phyloP scores from a whole-genome alignment of 2,329 filamentous ascomycete species.

The Cucurbitaria berberidis region DNA sequence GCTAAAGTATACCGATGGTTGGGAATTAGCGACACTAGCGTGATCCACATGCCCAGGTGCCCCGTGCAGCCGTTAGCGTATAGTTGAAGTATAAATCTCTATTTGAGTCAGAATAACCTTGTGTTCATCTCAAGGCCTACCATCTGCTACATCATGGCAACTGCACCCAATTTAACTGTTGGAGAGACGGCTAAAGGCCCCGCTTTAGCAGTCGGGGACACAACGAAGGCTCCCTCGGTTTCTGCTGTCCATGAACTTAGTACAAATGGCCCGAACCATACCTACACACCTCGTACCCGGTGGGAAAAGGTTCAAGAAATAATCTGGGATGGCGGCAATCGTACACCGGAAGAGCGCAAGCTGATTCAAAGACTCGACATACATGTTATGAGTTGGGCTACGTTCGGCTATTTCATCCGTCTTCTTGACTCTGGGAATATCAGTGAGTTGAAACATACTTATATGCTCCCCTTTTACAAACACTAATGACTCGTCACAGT shows the following conservation, averaged over 20 bases:
- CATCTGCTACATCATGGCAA: background rate
- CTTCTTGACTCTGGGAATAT: conserved; percentile 28
- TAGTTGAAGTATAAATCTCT: background rate
- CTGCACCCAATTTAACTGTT: background rate
- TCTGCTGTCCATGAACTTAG: background rate
- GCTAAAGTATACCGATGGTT: background rate
- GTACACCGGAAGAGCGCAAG: conserved; percentile 21
- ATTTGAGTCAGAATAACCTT: background rate
- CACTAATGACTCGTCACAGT: background rate
- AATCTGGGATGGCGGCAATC: conserved; percentile 5
- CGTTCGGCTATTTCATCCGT: conserved; percentile 25
- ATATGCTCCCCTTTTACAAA: background rate
- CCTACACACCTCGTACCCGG: background rate
- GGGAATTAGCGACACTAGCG: background rate
- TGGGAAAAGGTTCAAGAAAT: conserved; percentile 14
- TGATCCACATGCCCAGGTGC: background rate
- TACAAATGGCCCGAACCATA: background rate
- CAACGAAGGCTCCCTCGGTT: background rate
- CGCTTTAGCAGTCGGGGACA: background rate
- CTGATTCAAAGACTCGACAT: conserved; percentile 25
- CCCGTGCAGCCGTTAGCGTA: background rate
- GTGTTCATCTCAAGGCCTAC: background rate
- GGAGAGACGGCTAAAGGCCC: background rate
- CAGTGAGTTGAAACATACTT: background rate
- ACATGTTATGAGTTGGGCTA: conserved; percentile 21